These are phyloP conservation scores for Cryptomeria japonica DNA, from an alignment of 75 land plant species.

Conservation along the genomic window DNA sequence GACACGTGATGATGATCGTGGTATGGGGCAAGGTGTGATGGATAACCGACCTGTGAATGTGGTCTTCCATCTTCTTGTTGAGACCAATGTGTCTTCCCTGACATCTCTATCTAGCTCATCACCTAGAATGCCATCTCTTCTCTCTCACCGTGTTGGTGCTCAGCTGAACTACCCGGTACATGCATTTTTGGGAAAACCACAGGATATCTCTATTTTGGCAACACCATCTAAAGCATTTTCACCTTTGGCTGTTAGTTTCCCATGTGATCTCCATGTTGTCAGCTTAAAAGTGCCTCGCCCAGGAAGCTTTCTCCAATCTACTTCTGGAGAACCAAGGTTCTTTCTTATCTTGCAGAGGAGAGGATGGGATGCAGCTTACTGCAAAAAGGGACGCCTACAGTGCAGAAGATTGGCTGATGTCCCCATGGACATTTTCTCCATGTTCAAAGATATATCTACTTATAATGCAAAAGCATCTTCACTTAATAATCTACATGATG, in stretches of 20 bases:
- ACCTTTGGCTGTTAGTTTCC: slow-evolving; percentile 66
- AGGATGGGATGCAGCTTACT: slow-evolving; percentile 76
- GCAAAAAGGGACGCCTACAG: slow-evolving; percentile 38
- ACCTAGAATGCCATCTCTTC: slow-evolving; percentile 65
- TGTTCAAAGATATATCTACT: slow-evolving; percentile 67
- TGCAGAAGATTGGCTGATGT: slow-evolving; percentile 56
- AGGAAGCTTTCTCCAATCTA: slow-evolving; percentile 26
- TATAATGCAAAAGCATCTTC: slow-evolving; percentile 55
- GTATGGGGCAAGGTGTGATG: slow-evolving; percentile 96
- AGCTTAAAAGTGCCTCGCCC: slow-evolving; percentile 73
- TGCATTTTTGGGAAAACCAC: slow-evolving; percentile 64
- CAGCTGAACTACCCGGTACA: slow-evolving; percentile 90
- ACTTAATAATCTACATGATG: slow-evolving; percentile 79
- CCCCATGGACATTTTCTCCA: slow-evolving; percentile 44
- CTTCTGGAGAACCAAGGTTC: slow-evolving; percentile 39
- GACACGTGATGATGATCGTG: slow-evolving; percentile 86
- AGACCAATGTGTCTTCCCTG: slow-evolving; percentile 59
- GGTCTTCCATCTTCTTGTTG: slow-evolving; percentile 76
- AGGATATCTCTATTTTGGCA: slow-evolving; percentile 25
- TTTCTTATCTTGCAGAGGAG: slow-evolving; percentile 76
- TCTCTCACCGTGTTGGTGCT: slow-evolving; percentile 78
- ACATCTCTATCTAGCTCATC: slow-evolving; percentile 22
- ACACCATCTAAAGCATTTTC: slow-evolving; percentile 33
- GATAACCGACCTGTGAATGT: slow-evolving; percentile 89
- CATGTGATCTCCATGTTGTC: slow-evolving; percentile 94